phyloP scores from a whole-genome alignment of 495 filamentous ascomycete genomes.

The Aspergillus olivimuriae region DNA sequence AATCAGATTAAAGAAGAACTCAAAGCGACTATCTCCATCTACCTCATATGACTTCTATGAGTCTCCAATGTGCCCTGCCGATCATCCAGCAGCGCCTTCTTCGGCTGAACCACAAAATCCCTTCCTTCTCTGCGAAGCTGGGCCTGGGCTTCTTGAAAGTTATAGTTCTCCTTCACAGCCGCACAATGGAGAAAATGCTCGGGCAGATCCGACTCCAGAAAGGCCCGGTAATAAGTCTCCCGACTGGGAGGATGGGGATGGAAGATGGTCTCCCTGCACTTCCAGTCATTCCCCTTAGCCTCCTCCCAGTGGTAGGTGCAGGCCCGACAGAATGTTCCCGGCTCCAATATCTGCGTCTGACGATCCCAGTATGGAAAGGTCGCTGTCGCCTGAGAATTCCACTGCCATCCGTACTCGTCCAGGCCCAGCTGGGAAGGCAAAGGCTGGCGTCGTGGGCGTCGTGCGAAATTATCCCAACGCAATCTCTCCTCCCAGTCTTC shows the following conservation, averaged over 20 bases:
- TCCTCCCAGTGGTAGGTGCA: conserved; percentile 14
- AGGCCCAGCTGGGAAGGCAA: neutral
- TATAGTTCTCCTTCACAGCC: neutral
- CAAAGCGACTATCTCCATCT: too few relatives aligned
- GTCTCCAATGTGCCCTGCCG: too few relatives aligned
- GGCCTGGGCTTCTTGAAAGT: neutral
- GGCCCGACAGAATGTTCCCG: conserved; percentile 9
- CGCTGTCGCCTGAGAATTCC: conserved; percentile 3
- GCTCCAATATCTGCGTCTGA: conserved; percentile 6
- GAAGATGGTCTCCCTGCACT: neutral
- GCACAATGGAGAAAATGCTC: conserved; percentile 6
- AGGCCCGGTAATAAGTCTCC: conserved; percentile 5
- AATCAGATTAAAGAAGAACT: too few relatives aligned
- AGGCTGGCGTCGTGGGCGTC: neutral
- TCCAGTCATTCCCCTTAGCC: conserved; percentile 1
- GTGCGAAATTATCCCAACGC: neutral
- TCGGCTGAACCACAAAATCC: neutral
- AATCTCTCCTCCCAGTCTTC: neutral
- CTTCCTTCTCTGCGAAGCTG: neutral
- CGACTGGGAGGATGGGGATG: neutral
- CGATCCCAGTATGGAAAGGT: conserved; percentile 10
- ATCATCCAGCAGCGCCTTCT: neutral
- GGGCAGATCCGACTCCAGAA: conserved; percentile 8
- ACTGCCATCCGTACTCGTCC: too few relatives aligned
- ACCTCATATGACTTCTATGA: too few relatives aligned